phyloP scores from a whole-genome alignment of 2,329 filamentous ascomycete species.

The Sporothrix euskadiensis region DNA sequence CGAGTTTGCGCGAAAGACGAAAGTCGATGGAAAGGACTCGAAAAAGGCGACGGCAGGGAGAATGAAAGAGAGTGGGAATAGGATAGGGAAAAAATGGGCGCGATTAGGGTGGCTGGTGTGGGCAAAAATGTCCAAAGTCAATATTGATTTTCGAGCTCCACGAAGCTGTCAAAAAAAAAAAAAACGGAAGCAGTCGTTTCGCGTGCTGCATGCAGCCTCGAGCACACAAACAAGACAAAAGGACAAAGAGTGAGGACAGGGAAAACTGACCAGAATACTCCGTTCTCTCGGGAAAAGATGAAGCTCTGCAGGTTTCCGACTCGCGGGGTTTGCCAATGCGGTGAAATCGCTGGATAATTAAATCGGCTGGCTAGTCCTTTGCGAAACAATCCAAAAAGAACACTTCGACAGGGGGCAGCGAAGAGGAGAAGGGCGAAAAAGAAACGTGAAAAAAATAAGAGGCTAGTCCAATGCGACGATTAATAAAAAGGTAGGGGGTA shows the following conservation, averaged over 20 bases:
- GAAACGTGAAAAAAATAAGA: constrained; percentile 23
- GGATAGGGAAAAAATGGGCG: constrained; percentile 11
- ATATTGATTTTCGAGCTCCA: constrained; percentile 29
- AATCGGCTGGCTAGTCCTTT: constrained; percentile 26
- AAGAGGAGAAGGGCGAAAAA: constrained; percentile 22
- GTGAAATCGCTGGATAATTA: constrained; percentile 18
- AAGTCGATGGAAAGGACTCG: not conserved
- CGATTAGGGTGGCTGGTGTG: not conserved
- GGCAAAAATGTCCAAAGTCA: constrained; percentile 26
- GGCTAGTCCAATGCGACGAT: constrained; percentile 25
- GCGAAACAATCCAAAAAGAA: constrained; percentile 19
- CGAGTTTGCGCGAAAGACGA: not conserved
- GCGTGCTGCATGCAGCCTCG: not conserved
- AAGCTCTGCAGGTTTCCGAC: constrained; percentile 10
- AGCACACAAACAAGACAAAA: not conserved
- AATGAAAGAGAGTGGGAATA: not conserved
- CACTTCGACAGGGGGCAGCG: not conserved
- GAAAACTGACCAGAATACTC: not conserved
- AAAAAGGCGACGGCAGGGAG: constrained; percentile 21
- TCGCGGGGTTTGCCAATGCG: constrained; percentile 24
- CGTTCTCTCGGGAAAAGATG: not conserved
- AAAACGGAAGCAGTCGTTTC: not conserved
- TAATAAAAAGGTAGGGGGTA: constrained; percentile 18
- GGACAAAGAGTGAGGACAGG: not conserved
- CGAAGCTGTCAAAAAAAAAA: constrained; percentile 18